Percentiles rank a stretch among this genome's conserved stretches.
Conservation (phyloP, 306 rosid species). For the Rubus parviflorus region DNA sequence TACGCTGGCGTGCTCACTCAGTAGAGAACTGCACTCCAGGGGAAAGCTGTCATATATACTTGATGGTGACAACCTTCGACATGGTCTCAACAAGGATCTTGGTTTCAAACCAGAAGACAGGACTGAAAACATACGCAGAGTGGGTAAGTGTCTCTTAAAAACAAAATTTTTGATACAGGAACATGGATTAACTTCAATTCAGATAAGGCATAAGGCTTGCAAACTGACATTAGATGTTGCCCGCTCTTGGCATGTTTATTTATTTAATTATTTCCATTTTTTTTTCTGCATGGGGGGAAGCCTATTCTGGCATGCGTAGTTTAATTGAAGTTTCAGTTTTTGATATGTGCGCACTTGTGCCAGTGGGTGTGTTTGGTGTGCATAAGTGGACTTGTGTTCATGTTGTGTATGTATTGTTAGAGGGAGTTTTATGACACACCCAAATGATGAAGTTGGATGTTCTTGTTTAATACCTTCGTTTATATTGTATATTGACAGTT, state of each 20-base stretch:
- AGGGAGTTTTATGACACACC: not conserved
- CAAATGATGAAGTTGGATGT: not conserved
- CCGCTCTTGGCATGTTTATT: not conserved
- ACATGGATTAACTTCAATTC: not conserved
- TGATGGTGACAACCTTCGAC: constrained; percentile 90
- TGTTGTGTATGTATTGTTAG: not conserved
- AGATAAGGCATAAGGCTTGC: constrained; percentile 3
- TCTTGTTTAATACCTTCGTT: not conserved
- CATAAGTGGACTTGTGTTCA: not conserved
- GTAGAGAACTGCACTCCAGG: constrained; percentile 59
- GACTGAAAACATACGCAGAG: constrained; percentile 80
- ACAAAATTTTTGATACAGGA: constrained; percentile 1
- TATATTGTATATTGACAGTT: not conserved
- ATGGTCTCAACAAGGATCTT: constrained; percentile 79
- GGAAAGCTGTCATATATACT: constrained; percentile 77
- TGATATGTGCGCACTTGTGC: too few relatives aligned
- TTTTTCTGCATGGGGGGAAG: not conserved
- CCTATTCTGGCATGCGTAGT: not conserved
- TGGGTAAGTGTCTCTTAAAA: constrained; percentile 46
- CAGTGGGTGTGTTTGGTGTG: too few relatives aligned
- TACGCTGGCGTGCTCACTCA: constrained; percentile 72
- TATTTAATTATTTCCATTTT: not conserved
- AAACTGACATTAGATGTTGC: not conserved
- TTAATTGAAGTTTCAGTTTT: not conserved
- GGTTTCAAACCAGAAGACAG: constrained; percentile 77